phyloP scores from a whole-genome alignment of 495 filamentous ascomycete genomes.

The Penicillium taxi region DNA sequence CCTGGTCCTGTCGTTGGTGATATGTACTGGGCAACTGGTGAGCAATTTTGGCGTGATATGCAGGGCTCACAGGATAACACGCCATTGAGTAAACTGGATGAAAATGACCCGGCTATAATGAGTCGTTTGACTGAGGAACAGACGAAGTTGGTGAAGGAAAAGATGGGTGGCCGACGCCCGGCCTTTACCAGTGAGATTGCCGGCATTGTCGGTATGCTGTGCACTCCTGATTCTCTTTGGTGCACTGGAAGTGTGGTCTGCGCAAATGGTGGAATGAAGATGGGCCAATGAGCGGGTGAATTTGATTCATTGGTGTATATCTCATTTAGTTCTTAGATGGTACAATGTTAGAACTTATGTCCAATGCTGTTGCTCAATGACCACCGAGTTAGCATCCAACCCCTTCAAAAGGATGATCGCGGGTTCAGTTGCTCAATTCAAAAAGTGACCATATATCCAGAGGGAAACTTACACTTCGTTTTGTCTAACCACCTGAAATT shows the following conservation, averaged over 20 bases:
- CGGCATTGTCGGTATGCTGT: constrained; percentile 79
- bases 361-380: no score
- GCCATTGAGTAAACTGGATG: constrained; percentile 48
- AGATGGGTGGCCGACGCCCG: constrained; percentile 57
- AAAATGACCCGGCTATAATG: constrained; percentile 32
- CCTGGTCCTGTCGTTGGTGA: constrained; percentile 81
- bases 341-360: no score
- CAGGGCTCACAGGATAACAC: constrained; percentile 59
- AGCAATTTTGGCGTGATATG: constrained; percentile 47
- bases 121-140: constrained; percentile 53
- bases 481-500: no score
- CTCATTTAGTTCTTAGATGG: no score
- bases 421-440: no score
- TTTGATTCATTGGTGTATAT: no score
- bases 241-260: constrained; percentile 79
- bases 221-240: constrained; percentile 63
- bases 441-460: no score
- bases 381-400: no score
- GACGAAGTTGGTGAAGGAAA: constrained; percentile 47
- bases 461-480: no score
- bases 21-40: constrained; percentile 54
- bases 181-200: constrained; percentile 73
- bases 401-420: no score
- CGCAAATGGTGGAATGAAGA: constrained; percentile 75
- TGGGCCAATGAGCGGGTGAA: constrained; percentile 9